Percentiles rank a stretch among this genome's conserved stretches.
Conservation (phyloP, 2,329 filamentous ascomycete genomes). For the Beauveria asiatica region DNA sequence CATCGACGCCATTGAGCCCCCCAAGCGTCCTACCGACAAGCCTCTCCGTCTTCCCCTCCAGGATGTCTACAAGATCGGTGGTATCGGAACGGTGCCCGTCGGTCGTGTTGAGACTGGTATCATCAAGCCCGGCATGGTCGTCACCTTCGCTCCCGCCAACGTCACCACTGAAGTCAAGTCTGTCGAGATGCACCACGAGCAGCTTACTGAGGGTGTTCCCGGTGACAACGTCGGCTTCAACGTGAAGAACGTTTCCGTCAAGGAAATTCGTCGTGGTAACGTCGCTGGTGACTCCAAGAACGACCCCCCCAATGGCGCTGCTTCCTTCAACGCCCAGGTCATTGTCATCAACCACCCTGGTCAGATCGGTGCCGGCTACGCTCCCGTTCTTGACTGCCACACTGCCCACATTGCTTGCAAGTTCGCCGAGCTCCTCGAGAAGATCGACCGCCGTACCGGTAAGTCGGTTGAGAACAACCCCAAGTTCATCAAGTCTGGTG, state of each 20-base stretch:
- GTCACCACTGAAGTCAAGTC: slow-evolving; percentile 99
- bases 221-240: slow-evolving; percentile 99
- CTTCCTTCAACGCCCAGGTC: slow-evolving; percentile 99
- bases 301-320: slow-evolving; percentile 82
- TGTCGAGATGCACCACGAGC: slow-evolving; percentile 99
- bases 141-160: slow-evolving; percentile 96
- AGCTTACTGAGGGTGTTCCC: slow-evolving; percentile 87
- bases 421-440: slow-evolving; percentile 98
- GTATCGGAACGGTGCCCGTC: slow-evolving; percentile 99
- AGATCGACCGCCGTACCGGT: slow-evolving; percentile 99
- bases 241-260: slow-evolving; percentile 99
- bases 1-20: slow-evolving; percentile 92
- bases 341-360: slow-evolving; percentile 99
- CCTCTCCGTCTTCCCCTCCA: slow-evolving; percentile 99
- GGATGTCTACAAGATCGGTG: slow-evolving; percentile 99
- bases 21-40: slow-evolving; percentile 94
- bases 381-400: slow-evolving; percentile 99
- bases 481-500: slow-evolving; percentile 99
- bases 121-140: slow-evolving; percentile 87
- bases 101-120: slow-evolving; percentile 99
- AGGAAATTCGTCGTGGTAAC: slow-evolving; percentile 99
- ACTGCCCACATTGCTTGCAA: slow-evolving; percentile 99
- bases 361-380: slow-evolving; percentile 98
- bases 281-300: slow-evolving; percentile 99
- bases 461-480: slow-evolving; percentile 86